Conservation (phyloP, 176 grass and related monocot genomes). For the Bolboschoenus planiculmis region DNA sequence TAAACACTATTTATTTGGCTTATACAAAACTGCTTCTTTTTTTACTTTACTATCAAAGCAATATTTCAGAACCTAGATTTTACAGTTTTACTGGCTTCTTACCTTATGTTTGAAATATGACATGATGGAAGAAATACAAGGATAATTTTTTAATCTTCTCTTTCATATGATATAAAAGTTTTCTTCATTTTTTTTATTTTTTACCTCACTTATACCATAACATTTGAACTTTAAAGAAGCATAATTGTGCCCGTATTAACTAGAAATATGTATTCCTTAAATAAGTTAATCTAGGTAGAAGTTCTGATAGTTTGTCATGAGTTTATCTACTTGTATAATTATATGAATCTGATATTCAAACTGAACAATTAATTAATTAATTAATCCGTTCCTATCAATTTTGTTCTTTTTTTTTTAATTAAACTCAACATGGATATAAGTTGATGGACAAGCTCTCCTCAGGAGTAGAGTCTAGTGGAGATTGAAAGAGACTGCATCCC, state of each 20-base stretch:
- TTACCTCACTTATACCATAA: too few relatives aligned
- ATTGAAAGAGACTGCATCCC: too few relatives aligned
- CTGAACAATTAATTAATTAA: not conserved
- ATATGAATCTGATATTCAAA: not conserved
- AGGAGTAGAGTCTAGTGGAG: too few relatives aligned
- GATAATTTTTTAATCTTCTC: too few relatives aligned
- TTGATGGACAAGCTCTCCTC: too few relatives aligned
- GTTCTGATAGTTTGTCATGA: not conserved
- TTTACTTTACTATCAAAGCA: not conserved
- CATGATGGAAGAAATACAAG: not conserved
- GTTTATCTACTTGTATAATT: too few relatives aligned
- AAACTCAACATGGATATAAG: too few relatives aligned
- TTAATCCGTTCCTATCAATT: not conserved
- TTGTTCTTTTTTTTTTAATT: not conserved
- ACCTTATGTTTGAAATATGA: not conserved
- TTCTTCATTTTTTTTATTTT: too few relatives aligned
- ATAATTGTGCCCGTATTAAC: not conserved
- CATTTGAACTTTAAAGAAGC: not conserved
- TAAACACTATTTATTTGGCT: not conserved
- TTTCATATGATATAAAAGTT: too few relatives aligned
- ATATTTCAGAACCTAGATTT: not conserved
- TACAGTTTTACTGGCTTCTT: not conserved
- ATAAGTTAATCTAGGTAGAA: not conserved
- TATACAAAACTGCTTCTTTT: not conserved
- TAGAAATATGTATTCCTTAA: not conserved